Evolutionary conservation across 1,139 yeast genomes (phyloP), one percentile per base, ranked within the genome.

Genomic region (Blastobotrys malaysiensis): DNA sequence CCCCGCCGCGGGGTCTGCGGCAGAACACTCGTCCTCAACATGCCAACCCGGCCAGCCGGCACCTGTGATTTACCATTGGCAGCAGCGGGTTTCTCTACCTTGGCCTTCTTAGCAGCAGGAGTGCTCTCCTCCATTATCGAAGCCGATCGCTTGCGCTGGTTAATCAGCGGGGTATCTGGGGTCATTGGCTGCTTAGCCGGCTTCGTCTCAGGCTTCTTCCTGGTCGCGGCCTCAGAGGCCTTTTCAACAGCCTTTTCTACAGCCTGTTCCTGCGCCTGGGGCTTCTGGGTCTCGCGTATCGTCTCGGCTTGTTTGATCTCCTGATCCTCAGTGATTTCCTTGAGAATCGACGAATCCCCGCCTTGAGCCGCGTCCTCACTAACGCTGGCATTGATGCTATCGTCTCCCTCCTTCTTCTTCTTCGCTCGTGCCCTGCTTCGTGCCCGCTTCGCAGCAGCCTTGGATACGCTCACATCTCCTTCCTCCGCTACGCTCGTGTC

Each of bases 91-190:
- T 44, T 39, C 21, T 48, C 14, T 20, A 44, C 20, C 19, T 18
- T 14, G 14, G 50, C 22, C 36, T 31, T 9, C 20, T 36, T 22
- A 19, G 43, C 22, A 19, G 45, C 45, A n/a, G 24, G 18, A 36
- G 22, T 36, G 45, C 24, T 24, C 19, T 46, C 48, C 24, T 31
- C 54, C 18, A 14, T 11, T 36, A 36, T 18, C 5, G 51, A 52
- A 9, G 45, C 48, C 6, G 51, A 45, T 18, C 51, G 43, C 43
- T 52, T 52, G 16, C 19, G 31, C 31, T 24, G 53, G 50, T 39
- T 31, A 31, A 49, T 21, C 22, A 49, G 18, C 1, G 51, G 50
- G 18, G 45, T 51, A n/a, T 39, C 49, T 46, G 55, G 55, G 13
- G 50, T 45, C 18, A 22, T 49, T 27, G 31, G 14, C 48, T 49